phyloP scores from a whole-genome alignment of 2,329 filamentous ascomycete genomes.

The Cercospora zeae-maydis region DNA sequence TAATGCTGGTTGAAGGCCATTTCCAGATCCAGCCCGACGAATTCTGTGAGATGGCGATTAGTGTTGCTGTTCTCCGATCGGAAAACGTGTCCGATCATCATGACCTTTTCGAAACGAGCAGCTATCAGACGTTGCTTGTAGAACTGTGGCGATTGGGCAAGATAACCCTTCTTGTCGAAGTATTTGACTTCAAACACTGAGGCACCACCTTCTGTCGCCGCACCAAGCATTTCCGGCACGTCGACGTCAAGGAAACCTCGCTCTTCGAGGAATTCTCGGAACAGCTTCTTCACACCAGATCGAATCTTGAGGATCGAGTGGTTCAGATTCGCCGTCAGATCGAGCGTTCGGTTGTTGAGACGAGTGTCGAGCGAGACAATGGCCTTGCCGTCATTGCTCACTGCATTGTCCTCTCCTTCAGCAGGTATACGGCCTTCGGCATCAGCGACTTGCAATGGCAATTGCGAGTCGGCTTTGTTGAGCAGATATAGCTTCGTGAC shows the following conservation, averaged over 20 bases:
- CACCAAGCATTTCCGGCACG: slow-evolving; percentile 82
- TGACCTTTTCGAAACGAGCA: slow-evolving; percentile 71
- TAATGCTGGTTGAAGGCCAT: slow-evolving; percentile 83
- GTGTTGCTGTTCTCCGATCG: slow-evolving; percentile 84
- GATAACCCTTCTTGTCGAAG: slow-evolving; percentile 76
- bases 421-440: slow-evolving; percentile 49
- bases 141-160: slow-evolving; percentile 78
- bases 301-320: slow-evolving; percentile 78
- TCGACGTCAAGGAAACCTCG: slow-evolving; percentile 79
- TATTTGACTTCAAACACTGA: slow-evolving; percentile 90
- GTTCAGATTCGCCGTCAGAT: slow-evolving; percentile 86
- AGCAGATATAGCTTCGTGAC: slow-evolving; percentile 80
- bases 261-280: slow-evolving; percentile 72
- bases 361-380: slow-evolving; percentile 79
- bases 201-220: slow-evolving; percentile 86
- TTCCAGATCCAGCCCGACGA: slow-evolving; percentile 83
- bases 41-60: slow-evolving; percentile 81
- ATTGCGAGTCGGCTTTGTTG: slow-evolving; percentile 57
- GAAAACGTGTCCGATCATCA: slow-evolving; percentile 77
- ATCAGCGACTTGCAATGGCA: slow-evolving; percentile 59
- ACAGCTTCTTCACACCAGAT: slow-evolving; percentile 64
- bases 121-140: slow-evolving; percentile 87
- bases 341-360: slow-evolving; percentile 87
- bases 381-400: slow-evolving; percentile 53
- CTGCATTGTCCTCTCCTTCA: slow-evolving; percentile 47